Base-by-base conservation (phyloP, 768 basidiomycete species). In the Grammothele lineata region DNA sequence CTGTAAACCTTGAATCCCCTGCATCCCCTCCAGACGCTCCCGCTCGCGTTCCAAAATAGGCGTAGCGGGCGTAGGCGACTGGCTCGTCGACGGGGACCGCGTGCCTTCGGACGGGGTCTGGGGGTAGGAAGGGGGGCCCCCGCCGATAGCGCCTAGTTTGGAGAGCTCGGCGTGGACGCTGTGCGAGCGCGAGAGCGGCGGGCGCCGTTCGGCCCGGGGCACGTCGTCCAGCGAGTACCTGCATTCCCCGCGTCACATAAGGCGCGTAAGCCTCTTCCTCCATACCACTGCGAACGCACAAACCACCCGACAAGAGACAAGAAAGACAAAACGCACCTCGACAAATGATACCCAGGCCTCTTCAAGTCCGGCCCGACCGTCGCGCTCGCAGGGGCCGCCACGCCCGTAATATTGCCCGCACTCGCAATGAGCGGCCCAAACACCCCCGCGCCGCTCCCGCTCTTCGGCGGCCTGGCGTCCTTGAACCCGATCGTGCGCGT, bases 371-470 rank as follows among this genome's bases (percentile, higher is more conserved):
- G 85, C 6, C 70, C 80, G 56, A 72, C 71, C 22, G 67, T 68
- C 40, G 65, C 75, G 36, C 71, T 65, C 9, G 57, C 53, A 0
- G 85, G 85, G 0, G 81, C 75, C 6, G 80, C 78, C 3, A 75
- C 75, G 15, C 84, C 86, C 1, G 75, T 68, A 7, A 91, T 65
- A 39, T 81, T 79, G 3, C 78, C 81, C 0, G 86, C 81, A 47
- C 81, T 80, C 6, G 83, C 77, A 18, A 92, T 80, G 27, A 92
- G 73, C 4, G 85, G 75, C 0, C 84, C 87, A 48, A 85, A 74
- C 2, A 84, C 84, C 5, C 84, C 83, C 0, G 71, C 84, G 18
- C 71, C 72, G 53, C 67, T 80, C 48, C 73, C 67, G 12, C 75
- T 71, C 37, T 71, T 65, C 5, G 67, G 40, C 4, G 66, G 65